phyloP scores from a whole-genome alignment of 805 yeast genomes.

The Yarrowia divulgata region DNA sequence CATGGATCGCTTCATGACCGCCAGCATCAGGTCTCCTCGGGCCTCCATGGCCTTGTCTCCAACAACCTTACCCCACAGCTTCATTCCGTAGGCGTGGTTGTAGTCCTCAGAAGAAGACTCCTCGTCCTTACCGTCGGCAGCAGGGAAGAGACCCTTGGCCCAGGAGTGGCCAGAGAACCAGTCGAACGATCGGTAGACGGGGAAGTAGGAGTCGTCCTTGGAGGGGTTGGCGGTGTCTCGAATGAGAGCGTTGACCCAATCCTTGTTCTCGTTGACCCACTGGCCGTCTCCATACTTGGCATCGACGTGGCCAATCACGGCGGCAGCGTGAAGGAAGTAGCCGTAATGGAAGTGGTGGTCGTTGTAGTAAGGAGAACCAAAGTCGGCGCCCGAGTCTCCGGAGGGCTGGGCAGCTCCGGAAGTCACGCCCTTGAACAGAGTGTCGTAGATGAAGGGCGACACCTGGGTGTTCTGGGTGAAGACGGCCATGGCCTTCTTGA shows the following conservation, averaged over 20 bases:
- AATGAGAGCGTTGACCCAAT: constrained; percentile 67
- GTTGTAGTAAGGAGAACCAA: constrained; percentile 76
- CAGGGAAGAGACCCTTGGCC: constrained; percentile 73
- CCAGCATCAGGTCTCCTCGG: constrained; percentile 67
- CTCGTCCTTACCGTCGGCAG: constrained; percentile 75
- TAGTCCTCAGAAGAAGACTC: constrained; percentile 78
- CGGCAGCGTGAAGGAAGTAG: constrained; percentile 83
- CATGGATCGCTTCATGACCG: constrained; percentile 63
- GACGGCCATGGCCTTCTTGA: constrained; percentile 72
- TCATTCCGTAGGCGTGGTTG: constrained; percentile 74
- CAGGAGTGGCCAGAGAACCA: constrained; percentile 80
- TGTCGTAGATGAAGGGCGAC: constrained; percentile 79
- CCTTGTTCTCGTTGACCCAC: constrained; percentile 59
- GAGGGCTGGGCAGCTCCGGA: constrained; percentile 48
- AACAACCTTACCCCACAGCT: constrained; percentile 70
- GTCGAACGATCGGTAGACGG: constrained; percentile 72
- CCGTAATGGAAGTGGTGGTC: constrained; percentile 92
- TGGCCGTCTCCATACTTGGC: constrained; percentile 55
- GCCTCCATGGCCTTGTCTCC: constrained; percentile 63
- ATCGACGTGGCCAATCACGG: constrained; percentile 73
- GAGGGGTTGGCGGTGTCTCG: constrained; percentile 75
- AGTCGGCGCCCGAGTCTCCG: constrained; percentile 63
- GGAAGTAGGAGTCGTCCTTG: constrained; percentile 62
- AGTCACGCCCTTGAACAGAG: constrained; percentile 59
- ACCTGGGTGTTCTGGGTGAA: constrained; percentile 74